A percentile compares a stretch with the other conserved stretches of the same genome.
phyloP scores from a whole-genome alignment of 208 protist genomes.

The Leishmania amazonensis region DNA sequence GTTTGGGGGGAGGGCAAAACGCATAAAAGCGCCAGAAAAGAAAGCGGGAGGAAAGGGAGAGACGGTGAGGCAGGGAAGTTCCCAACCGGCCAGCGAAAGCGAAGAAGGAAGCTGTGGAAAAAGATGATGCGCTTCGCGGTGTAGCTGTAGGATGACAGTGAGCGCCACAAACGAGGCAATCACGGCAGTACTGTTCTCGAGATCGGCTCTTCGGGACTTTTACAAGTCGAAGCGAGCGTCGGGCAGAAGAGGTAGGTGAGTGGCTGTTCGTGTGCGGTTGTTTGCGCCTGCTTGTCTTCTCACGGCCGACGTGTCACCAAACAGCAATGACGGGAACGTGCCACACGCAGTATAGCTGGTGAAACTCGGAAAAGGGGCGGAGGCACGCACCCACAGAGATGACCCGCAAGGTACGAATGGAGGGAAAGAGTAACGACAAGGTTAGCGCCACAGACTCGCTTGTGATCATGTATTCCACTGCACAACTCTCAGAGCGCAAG shows the following conservation, averaged over 20 bases:
- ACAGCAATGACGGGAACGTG: background rate
- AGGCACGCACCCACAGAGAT: background rate
- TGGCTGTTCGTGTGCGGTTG: background rate
- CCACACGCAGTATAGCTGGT: background rate
- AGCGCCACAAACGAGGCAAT: background rate
- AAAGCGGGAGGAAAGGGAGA: background rate
- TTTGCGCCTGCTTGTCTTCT: background rate
- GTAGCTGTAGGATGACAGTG: background rate
- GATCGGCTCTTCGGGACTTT: background rate
- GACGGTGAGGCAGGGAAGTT: too few species aligned
- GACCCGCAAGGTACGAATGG: background rate
- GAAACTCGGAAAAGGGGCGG: background rate
- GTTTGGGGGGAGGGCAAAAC: too few species aligned
- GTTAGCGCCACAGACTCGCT: background rate
- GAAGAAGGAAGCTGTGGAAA: background rate
- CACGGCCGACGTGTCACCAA: background rate
- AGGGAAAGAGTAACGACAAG: background rate
- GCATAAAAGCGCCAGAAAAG: background rate
- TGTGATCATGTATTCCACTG: background rate
- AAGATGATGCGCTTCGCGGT: background rate
- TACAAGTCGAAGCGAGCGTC: background rate
- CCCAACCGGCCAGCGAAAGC: background rate
- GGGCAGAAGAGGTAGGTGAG: background rate
- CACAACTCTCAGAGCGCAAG: background rate
- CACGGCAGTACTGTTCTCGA: background rate